Conservation (phyloP, 495 filamentous ascomycete genomes). For the Tuber aestivum region DNA sequence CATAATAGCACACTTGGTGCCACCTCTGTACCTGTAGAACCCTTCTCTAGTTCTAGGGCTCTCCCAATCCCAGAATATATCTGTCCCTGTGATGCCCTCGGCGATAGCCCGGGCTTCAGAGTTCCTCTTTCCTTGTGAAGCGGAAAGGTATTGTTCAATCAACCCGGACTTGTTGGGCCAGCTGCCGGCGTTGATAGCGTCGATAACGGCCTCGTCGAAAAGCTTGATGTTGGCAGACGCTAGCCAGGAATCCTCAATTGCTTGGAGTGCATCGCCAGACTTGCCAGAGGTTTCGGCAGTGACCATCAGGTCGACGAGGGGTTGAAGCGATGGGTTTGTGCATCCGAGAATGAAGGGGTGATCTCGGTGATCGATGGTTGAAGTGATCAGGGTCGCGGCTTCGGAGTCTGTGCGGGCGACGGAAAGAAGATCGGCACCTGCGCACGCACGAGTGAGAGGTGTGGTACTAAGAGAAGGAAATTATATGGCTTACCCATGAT, state of each 20-base stretch:
- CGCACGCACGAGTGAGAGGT: constrained; percentile 2
- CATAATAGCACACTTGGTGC: constrained; percentile 87
- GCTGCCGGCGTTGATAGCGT: constrained; percentile 61
- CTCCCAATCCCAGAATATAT: constrained; percentile 93
- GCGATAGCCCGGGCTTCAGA: constrained; percentile 76
- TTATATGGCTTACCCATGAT: constrained; percentile 70
- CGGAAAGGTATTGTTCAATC: constrained; percentile 57
- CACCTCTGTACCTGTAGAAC: constrained; percentile 85
- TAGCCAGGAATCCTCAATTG: constrained; percentile 86
- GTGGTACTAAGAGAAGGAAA: background rate
- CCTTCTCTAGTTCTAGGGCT: constrained; percentile 84
- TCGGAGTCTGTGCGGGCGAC: constrained; percentile 95
- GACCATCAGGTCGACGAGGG: constrained; percentile 85
- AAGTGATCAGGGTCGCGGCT: constrained; percentile 93
- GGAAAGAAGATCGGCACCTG: constrained; percentile 74
- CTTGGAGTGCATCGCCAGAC: constrained; percentile 71
- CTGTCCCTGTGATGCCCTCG: constrained; percentile 69
- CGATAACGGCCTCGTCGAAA: constrained; percentile 82
- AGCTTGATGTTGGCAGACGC: constrained; percentile 78
- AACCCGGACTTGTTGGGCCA: constrained; percentile 63
- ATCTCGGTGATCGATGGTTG: constrained; percentile 89
- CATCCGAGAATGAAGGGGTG: constrained; percentile 86
- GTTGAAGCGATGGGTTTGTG: constrained; percentile 78
- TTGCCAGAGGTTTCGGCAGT: constrained; percentile 79
- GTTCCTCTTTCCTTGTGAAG: constrained; percentile 77